Evolutionary conservation across 75 land plant genomes (phyloP).

Genomic region (Azolla pinnata): DNA sequence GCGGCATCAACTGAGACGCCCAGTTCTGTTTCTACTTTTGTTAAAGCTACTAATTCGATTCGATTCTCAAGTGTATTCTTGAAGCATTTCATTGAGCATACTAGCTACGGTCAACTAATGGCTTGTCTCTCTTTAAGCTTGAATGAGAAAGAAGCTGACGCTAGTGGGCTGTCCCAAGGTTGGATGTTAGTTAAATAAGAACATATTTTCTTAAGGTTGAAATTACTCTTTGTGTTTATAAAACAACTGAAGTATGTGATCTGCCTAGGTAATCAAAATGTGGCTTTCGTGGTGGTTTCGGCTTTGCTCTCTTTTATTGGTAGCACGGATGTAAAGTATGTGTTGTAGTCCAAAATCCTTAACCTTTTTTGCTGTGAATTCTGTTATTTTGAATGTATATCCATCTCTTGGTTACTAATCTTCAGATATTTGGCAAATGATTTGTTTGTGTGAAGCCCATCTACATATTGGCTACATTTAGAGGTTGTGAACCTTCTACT

Average conservation of each 20-base stretch:
- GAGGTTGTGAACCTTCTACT: slow-evolving; percentile 70
- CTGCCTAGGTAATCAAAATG: slow-evolving; percentile 33
- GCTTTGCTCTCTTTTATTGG: slow-evolving; percentile 49
- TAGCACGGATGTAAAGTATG: slow-evolving; percentile 57
- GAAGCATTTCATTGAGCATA: slow-evolving; percentile 63
- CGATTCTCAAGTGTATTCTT: slow-evolving; percentile 60
- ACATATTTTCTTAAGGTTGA: too few relatives aligned
- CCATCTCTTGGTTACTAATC: too few relatives aligned
- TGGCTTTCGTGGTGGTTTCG: slow-evolving; percentile 42
- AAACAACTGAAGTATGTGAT: not conserved
- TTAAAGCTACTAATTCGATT: slow-evolving; percentile 60
- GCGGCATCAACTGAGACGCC: slow-evolving; percentile 33
- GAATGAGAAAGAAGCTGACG: slow-evolving; percentile 38
- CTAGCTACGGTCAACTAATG: slow-evolving; percentile 36
- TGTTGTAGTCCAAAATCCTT: not conserved
- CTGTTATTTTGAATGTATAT: too few relatives aligned
- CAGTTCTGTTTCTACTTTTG: slow-evolving; percentile 11
- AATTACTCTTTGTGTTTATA: too few relatives aligned
- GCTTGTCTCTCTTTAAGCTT: slow-evolving; percentile 35
- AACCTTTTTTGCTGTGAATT: too few relatives aligned
- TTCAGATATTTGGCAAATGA: too few relatives aligned
- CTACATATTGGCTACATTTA: slow-evolving; percentile 50
- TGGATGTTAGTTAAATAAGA: too few relatives aligned
- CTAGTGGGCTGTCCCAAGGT: slow-evolving; percentile 23
- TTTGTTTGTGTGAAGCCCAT: slow-evolving; percentile 36